Evolutionary conservation across 495 filamentous ascomycete species (phyloP), one percentile per base, ranked within the genome.

Genomic region (Penicillium crystallinum): DNA sequence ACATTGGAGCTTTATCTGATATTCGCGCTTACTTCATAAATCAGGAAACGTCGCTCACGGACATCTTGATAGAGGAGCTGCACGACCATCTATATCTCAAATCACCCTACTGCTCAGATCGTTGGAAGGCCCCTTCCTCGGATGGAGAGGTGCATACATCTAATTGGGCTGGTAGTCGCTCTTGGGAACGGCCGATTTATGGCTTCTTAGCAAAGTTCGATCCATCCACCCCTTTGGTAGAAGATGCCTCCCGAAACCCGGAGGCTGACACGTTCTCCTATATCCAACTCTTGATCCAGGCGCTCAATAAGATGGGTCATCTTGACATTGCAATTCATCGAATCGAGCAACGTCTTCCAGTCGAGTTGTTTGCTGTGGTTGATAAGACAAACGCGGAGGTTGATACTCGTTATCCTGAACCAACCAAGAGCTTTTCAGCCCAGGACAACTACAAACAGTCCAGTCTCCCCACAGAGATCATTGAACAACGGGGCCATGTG

Each of bases 31-130:
- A 97, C 61, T 84, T 99, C 54, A 83, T 82, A 42, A 97, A 95
- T 64, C 93, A 99, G 68, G 92, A 97, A 70, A 84, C 82, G 2
- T 88, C 88, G 4, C 72, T 99, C 49, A 92, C 90, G 52, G 93
- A 99, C 66, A 97, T 97, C 36, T 61, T 99, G 59, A 83, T 97
- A 40, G 93, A 99, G 68, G 93, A 99, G 67, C 74, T 99, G 37
- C 95, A 97, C 63, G 95, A 92, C 61, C 93, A 99, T 71, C 77
- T 99, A 3, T 99, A 97, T 60, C 79, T 99, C 11, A 97, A 97
- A 59, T 96, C 91, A 10, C 91, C 90, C 1, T 97, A 97, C 61
- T 97, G 91, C 67, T 88, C 95, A 54, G 88, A 95, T 67, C 75
- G 93, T 42, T 99, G 93, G 93, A 95, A 93, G 62, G 77, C 80